A percentile compares a stretch with the other conserved stretches of the same genome.
These are phyloP conservation scores for Chalciporus chontae DNA, from an alignment of 768 basidiomycete genomes.

Conservation along the genomic window DNA sequence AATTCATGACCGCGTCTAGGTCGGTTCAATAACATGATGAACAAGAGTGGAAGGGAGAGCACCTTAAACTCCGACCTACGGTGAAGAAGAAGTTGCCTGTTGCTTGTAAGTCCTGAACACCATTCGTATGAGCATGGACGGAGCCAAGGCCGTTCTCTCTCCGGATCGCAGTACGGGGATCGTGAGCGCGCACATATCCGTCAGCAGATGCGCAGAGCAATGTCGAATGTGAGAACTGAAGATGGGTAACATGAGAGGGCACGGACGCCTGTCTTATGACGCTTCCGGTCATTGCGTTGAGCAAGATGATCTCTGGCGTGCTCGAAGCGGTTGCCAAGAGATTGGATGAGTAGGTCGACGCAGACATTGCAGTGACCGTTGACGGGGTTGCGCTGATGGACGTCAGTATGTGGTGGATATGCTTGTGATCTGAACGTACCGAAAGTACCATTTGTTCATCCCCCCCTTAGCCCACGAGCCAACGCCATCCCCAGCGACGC, in stretches of 20 bases:
- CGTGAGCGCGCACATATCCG: conserved; percentile 69
- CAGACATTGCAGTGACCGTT: conserved; percentile 41
- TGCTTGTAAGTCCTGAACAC: conserved; percentile 77
- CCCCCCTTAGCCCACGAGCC: conserved; percentile 86
- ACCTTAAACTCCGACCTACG: conserved; percentile 87
- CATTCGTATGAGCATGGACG: conserved; percentile 77
- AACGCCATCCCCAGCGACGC: conserved; percentile 57
- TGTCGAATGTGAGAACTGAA: conserved; percentile 61
- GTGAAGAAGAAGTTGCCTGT: conserved; percentile 81
- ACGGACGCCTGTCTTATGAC: conserved; percentile 54
- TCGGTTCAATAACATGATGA: conserved; percentile 8
- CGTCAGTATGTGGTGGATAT: conserved; percentile 5
- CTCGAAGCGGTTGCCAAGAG: conserved; percentile 57
- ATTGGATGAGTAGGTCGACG: conserved; percentile 49
- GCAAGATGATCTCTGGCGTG: conserved; percentile 58
- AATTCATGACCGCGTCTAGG: conserved; percentile 80
- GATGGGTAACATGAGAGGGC: conserved; percentile 59
- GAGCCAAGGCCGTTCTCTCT: conserved; percentile 48
- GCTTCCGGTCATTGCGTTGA: conserved; percentile 73
- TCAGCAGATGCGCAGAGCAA: conserved; percentile 70
- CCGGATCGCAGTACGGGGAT: conserved; percentile 58
- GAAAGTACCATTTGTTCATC: conserved; percentile 77
- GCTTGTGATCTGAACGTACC: conserved; percentile 39
- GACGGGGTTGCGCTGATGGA: conserved; percentile 30
- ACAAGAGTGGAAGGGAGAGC: background rate